Base-by-base conservation (phyloP, 169 alveolate genomes). In the Plasmodium gonderi region DNA sequence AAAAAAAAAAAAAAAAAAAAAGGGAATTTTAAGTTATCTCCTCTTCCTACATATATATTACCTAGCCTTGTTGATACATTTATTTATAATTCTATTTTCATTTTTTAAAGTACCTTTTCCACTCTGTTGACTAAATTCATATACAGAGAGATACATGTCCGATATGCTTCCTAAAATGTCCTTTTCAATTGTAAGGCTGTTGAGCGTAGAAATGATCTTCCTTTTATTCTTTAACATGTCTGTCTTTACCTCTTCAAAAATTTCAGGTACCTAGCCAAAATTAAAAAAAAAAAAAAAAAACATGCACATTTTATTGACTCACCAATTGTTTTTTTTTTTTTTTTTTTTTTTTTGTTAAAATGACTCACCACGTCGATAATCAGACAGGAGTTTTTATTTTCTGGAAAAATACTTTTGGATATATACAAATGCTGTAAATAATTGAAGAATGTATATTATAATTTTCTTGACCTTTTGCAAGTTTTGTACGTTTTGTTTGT, bases 321-420 rank as follows among this genome's bases (percentile, higher is more conserved):
- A 23, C 51, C 33, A n/a, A n/a, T 47, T 23, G 26, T 42, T 77
- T 20, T 0, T 42, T 77, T 5, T 77, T 42, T 45, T 44, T 45
- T 77, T 77, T 44, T 77, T 47, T 45, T 26, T 75, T 20, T 26
- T 7, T 77, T 26, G 51, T 1, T 49, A 29, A 44, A 29, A 26
- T 20, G 33, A 23, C 33, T 40, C 78, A 83, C 92, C 92, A 83
- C 68, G 67, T 83, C 92, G 44, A 83, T 83, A 29, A 83, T 83
- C 65, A 83, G 65, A 31, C 65, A 83, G 47, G 92, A 83, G 78
- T 74, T 83, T 38, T 83, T 83, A 29, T 83, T 83, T 36, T 83
- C 92, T 14, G 92, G 92, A 44, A 72, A 83, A 36, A 83, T 8
- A 42, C 92, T 83, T 64, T 68, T 83, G 14, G 92, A 83, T 51